A percentile compares a stretch with the other conserved stretches of the same genome.
Conservation (phyloP, 768 basidiomycete genomes). For the Russula virescens region DNA sequence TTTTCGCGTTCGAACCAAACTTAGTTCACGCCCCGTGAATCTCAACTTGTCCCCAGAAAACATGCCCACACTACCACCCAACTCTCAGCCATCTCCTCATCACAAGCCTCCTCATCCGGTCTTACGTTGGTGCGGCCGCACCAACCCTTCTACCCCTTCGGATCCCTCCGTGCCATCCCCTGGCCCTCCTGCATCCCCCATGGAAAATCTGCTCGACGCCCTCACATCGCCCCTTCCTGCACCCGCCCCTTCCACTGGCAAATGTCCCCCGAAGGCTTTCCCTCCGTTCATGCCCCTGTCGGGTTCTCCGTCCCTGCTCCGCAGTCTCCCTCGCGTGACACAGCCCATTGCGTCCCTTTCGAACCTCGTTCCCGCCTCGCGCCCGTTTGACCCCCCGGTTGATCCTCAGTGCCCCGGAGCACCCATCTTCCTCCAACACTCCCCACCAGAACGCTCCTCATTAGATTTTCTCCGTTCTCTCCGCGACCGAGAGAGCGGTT, state of each 20-base stretch:
- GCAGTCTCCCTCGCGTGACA: slow-evolving; percentile 51
- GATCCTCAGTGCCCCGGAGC: slow-evolving; percentile 31
- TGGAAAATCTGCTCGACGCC: slow-evolving; percentile 34
- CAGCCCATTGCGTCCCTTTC: slow-evolving; percentile 60
- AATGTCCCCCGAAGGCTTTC: slow-evolving; percentile 25
- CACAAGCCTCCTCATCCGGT: slow-evolving; percentile 29
- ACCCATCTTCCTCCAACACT: slow-evolving; percentile 33
- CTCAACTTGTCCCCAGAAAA: neutral
- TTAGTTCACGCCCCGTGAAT: neutral
- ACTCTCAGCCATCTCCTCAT: slow-evolving; percentile 13
- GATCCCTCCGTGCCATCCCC: slow-evolving; percentile 41
- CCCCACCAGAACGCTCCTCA: slow-evolving; percentile 44
- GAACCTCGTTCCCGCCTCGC: slow-evolving; percentile 25
- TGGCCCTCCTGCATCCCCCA: slow-evolving; percentile 25
- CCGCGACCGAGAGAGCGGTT: slow-evolving; percentile 27
- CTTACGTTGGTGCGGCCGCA: slow-evolving; percentile 43
- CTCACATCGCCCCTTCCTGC: slow-evolving; percentile 31
- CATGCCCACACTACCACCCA: slow-evolving; percentile 18
- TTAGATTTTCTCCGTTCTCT: slow-evolving; percentile 53
- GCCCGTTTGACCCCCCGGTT: slow-evolving; percentile 25
- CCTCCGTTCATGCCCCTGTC: slow-evolving; percentile 37
- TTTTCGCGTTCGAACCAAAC: neutral
- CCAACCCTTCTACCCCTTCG: slow-evolving; percentile 31
- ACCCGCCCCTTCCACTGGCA: slow-evolving; percentile 25
- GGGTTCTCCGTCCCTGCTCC: slow-evolving; percentile 48